These are phyloP conservation scores for Xylaria polymorpha DNA, from an alignment of 2,329 filamentous ascomycete species.

Conservation along the genomic window DNA sequence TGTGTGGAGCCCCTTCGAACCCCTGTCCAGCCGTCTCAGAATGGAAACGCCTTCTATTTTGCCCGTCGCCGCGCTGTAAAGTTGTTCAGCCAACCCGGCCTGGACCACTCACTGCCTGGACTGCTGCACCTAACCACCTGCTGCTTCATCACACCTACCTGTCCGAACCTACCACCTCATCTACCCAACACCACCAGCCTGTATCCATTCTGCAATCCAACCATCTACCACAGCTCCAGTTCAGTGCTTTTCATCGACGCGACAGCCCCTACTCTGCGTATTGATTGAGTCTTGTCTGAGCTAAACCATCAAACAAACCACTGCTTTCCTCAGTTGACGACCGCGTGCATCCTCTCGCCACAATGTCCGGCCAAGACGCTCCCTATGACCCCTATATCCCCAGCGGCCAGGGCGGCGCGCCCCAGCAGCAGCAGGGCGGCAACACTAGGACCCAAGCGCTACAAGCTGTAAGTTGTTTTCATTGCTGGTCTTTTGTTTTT, in stretches of 20 bases:
- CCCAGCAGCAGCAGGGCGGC: conserved; percentile 59
- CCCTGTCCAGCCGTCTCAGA: conserved; percentile 34
- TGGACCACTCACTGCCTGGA: conserved; percentile 12
- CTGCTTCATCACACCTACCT: conserved; percentile 30
- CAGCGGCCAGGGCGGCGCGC: conserved; percentile 65
- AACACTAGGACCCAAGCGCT: conserved; percentile 72
- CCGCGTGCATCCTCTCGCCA: conserved; percentile 42
- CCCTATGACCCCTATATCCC: conserved; percentile 94
- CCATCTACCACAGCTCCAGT: conserved; percentile 23
- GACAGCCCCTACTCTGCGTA: conserved; percentile 6
- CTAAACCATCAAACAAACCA: conserved; percentile 5
- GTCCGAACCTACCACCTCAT: conserved; percentile 21
- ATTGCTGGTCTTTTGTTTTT: conserved; percentile 28
- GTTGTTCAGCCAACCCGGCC: conserved; percentile 33
- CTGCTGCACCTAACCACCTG: conserved; percentile 20
- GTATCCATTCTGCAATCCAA: conserved; percentile 29
- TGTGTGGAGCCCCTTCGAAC: conserved; percentile 24
- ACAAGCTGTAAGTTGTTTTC: conserved; percentile 78
- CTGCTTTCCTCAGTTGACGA: conserved; percentile 2
- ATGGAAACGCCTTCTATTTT: conserved; percentile 37
- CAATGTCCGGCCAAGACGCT: conserved; percentile 66
- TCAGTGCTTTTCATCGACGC: conserved; percentile 26
- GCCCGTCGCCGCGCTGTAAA: conserved; percentile 24
- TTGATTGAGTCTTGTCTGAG: conserved; percentile 10
- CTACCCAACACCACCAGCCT: conserved; percentile 26